Evolutionary conservation across 257 asterid genomes (phyloP), one percentile per base, ranked within the genome.

Genomic region (Nyctanthes arbortristis): DNA sequence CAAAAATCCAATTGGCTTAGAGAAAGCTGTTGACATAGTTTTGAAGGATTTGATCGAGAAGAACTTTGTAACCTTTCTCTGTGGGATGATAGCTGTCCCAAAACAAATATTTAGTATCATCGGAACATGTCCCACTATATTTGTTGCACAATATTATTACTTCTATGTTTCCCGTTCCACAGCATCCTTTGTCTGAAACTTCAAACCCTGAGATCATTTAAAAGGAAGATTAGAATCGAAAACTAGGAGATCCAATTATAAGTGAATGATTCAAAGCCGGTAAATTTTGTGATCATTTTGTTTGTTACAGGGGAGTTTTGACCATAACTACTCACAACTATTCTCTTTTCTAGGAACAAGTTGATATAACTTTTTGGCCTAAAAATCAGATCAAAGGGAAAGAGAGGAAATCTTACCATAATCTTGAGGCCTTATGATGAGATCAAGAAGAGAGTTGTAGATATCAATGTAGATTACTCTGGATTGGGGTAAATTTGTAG

Each of bases 61-160:
- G 74, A 30, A 70, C 27, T 61, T 61, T 71, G 71, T 84, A 84
- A 8, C 77, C 75, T 65, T 12, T 68, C 70, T 84, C 85, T 0
- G 85, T 77, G 0, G 87, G 87, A 68, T 82, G 90, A 32, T 72
- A 84, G 62, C 90, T 79, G 25, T 84, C 90, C 90, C 87, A 84
- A 36, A 84, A 84, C 57, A 84, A 12, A 36, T 82, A 78, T 57
- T 77, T 79, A 1, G 80, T 54, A 29, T 43, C 75, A 62, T 84
- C 75, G 0, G 71, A 30, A 47, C 89, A 84, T 1, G 78, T 75
- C 7, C 59, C 75, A 58, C 75, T 66, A 39, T 59, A 70, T 11
- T 12, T 65, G 61, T 82, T 82, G 31, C 90, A 85, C 54, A 80
- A 22, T 20, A 75, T 5, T 5, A 4, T 20, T 61, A 73, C 79